Evolutionary conservation across 2,329 filamentous ascomycete species (phyloP), one percentile per base, ranked within the genome.

Genomic region (Phyllosticta citribraziliensis): DNA sequence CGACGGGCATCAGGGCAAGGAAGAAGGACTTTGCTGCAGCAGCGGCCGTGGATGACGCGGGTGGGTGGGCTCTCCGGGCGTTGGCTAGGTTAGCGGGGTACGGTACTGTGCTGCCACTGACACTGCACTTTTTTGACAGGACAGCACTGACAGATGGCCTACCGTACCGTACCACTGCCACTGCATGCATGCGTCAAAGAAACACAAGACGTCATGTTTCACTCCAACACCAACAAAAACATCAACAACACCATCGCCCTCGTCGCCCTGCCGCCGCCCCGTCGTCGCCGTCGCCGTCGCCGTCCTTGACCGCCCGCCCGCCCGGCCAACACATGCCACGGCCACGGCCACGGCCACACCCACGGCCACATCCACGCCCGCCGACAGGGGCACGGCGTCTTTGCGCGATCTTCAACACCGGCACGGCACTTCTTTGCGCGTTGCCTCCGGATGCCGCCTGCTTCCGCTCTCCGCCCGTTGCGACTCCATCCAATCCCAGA

Each of bases 31-130:
- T 61, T 61, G 40, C 40, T 19, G 40, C 3, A n/a, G 40, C 54
- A 56, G 55, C 52, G 51, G 57, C 55, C 22, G 58, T 51, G 35
- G 53, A 60, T 60, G 58, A 60, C 58, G 58, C 58, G 58, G 58
- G 58, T 56, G 57, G 50, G 53, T 56, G 58, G 58, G 52, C 58
- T 30, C 25, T 5, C 25, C 5, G 4, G 25, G 11, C 19, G 19
- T 17, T 52, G 20, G 57, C 51, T 55, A 60, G 58, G 57, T 52
- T 60, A 60, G 58, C 58, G 58, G 52, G 52, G 24, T 12, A 11
- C 52, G 58, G 58, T 60, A 60, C 55, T 56, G 27, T 55, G 10
- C 33, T 35, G 33, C 14, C 33, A 40, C 12, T 9, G 8, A 4
- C 9, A 12, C 9, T 35, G 12, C 30, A 10, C 30, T 35, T 35